Conservation (phyloP, 139 green algal species). For the Tetradesmus obliquus region DNA sequence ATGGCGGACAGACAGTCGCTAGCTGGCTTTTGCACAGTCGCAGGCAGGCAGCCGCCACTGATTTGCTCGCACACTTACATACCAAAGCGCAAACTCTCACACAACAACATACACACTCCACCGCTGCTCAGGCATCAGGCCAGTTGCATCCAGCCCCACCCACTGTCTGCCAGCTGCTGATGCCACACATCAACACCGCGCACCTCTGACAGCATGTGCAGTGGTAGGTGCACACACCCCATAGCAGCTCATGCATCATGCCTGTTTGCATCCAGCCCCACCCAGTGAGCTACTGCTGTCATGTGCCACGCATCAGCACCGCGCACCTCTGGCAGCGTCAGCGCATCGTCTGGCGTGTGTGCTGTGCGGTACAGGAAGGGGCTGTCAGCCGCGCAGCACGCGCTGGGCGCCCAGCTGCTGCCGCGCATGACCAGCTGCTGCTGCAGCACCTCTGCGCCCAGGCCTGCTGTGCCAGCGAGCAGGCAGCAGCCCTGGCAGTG, state of each 20-base stretch:
- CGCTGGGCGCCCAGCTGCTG: background rate
- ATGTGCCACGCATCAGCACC: background rate
- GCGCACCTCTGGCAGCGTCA: background rate
- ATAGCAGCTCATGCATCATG: background rate
- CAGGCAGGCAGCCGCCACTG: background rate
- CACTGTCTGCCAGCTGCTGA: too few relatives aligned
- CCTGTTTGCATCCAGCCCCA: background rate
- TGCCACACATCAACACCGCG: background rate
- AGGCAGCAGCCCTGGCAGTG: background rate
- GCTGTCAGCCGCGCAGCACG: background rate
- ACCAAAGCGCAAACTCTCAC: background rate
- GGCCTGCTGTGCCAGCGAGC: background rate
- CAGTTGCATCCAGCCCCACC: too few relatives aligned
- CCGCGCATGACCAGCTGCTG: background rate
- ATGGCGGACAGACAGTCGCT: too few relatives aligned
- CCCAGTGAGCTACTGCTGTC: background rate
- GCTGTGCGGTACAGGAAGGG: background rate
- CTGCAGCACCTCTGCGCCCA: background rate
- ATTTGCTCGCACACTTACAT: background rate
- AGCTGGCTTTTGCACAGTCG: too few relatives aligned
- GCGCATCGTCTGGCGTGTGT: background rate
- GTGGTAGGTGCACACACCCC: background rate
- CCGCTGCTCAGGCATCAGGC: background rate
- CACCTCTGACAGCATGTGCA: background rate
- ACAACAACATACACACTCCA: background rate